These are phyloP conservation scores for Amborella trichopoda DNA, from an alignment of 164 flowering plant genomes.

Conservation along the genomic window DNA sequence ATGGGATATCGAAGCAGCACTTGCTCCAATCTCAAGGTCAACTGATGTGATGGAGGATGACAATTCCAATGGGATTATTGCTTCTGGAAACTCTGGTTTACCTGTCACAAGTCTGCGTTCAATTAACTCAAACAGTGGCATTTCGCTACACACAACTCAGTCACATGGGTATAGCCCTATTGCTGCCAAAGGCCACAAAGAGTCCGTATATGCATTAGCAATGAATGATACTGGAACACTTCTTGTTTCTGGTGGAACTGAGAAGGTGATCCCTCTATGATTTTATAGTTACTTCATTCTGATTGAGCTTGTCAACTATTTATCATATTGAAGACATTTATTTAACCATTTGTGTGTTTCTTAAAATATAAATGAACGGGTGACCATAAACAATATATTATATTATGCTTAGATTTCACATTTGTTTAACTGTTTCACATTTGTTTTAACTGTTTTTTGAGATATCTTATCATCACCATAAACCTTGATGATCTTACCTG, in stretches of 20 bases:
- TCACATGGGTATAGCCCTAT: conserved; percentile 63
- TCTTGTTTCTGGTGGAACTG: conserved; percentile 99
- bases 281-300: conserved; percentile 1
- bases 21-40: conserved; percentile 50
- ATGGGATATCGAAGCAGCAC: conserved; percentile 97
- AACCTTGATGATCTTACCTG: no score
- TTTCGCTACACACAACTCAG: conserved; percentile 55
- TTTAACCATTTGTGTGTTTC: no score
- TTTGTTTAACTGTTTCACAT: no score
- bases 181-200: conserved; percentile 95
- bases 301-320: background rate
- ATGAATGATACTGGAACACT: conserved; percentile 85
- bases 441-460: no score
- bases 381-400: no score
- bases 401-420: no score
- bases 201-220: conserved; percentile 93
- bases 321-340: no score
- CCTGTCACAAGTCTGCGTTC: conserved; percentile 58
- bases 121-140: conserved; percentile 64
- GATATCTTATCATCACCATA: no score
- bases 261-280: conserved; percentile 57
- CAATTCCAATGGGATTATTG: conserved; percentile 47
- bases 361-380: no score
- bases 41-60: conserved; percentile 61
- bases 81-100: conserved; percentile 34